These are phyloP conservation scores for Claviceps pusilla DNA, from an alignment of 2,329 filamentous ascomycete species.

Conservation along the genomic window DNA sequence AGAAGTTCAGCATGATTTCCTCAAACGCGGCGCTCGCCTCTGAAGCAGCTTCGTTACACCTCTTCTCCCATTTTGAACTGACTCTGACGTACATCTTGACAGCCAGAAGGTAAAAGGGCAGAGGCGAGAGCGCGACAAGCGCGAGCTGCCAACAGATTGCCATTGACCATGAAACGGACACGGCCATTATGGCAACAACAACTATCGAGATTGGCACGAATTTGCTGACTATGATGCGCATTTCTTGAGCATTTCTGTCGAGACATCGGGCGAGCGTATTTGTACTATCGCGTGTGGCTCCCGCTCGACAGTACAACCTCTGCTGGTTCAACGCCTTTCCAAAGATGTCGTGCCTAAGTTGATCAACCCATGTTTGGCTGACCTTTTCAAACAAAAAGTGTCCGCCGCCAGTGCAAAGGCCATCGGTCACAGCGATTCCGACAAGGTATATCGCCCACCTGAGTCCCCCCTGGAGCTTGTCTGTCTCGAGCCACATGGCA, in stretches of 20 bases:
- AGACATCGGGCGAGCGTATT: slow-evolving; percentile 53
- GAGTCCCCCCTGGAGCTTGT: slow-evolving; percentile 34
- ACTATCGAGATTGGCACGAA: slow-evolving; percentile 59
- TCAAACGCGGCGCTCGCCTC: slow-evolving; percentile 41
- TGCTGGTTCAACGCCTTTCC: slow-evolving; percentile 60
- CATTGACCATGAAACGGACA: slow-evolving; percentile 63
- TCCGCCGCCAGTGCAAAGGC: slow-evolving; percentile 46
- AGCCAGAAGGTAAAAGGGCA: slow-evolving; percentile 51
- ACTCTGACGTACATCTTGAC: slow-evolving; percentile 50
- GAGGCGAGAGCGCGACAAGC: slow-evolving; percentile 54
- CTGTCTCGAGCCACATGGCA: slow-evolving; percentile 46
- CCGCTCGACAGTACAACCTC: slow-evolving; percentile 56
- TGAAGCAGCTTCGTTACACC: slow-evolving; percentile 48
- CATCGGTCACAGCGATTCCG: slow-evolving; percentile 52
- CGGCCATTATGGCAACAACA: slow-evolving; percentile 48
- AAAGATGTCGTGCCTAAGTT: slow-evolving; percentile 53
- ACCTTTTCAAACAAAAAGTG: slow-evolving; percentile 58
- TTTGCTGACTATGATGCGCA: slow-evolving; percentile 65
- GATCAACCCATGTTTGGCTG: slow-evolving; percentile 64
- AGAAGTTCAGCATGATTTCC: slow-evolving; percentile 66
- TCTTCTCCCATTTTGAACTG: slow-evolving; percentile 57
- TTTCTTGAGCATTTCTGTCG: slow-evolving; percentile 73
- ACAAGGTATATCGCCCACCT: slow-evolving; percentile 59
- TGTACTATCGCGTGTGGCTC: slow-evolving; percentile 44
- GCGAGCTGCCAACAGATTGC: slow-evolving; percentile 66